Conservation (phyloP, 75 land plant species). For the Isoetes taiwanensis region DNA sequence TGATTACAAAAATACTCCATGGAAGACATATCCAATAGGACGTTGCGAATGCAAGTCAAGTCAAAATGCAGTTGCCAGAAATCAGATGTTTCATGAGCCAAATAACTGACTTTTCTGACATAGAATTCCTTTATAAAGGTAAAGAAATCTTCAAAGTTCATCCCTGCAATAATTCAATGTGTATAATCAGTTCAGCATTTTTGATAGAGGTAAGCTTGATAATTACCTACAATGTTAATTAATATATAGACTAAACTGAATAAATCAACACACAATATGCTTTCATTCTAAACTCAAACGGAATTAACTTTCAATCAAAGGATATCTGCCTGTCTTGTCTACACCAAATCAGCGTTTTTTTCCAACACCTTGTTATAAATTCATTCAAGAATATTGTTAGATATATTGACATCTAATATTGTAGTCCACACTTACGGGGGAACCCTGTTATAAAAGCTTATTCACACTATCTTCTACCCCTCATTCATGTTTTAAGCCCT, state of each 20-base stretch:
- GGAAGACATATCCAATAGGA: constrained; percentile 28
- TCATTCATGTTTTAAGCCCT: background rate
- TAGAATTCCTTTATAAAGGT: constrained; percentile 23
- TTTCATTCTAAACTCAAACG: background rate
- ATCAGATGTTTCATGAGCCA: background rate
- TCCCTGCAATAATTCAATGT: constrained; percentile 32
- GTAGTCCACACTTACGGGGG: too few species aligned
- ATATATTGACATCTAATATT: too few species aligned
- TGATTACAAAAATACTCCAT: constrained; percentile 12
- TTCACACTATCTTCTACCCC: too few species aligned
- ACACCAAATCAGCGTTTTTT: background rate
- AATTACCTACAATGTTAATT: background rate
- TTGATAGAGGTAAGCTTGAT: background rate
- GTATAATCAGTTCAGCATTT: background rate
- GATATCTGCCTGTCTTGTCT: background rate
- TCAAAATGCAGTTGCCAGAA: constrained; percentile 22
- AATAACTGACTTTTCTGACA: background rate
- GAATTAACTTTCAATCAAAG: background rate
- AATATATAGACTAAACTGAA: background rate
- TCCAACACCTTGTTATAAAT: too few species aligned
- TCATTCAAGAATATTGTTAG: too few species aligned
- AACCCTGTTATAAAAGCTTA: too few species aligned
- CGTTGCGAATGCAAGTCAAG: constrained; percentile 20
- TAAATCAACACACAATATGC: background rate
- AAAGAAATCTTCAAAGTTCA: constrained; percentile 66